Evolutionary conservation across 257 asterid species (phyloP).

Genomic region (Parsonsia alboflavescens): DNA sequence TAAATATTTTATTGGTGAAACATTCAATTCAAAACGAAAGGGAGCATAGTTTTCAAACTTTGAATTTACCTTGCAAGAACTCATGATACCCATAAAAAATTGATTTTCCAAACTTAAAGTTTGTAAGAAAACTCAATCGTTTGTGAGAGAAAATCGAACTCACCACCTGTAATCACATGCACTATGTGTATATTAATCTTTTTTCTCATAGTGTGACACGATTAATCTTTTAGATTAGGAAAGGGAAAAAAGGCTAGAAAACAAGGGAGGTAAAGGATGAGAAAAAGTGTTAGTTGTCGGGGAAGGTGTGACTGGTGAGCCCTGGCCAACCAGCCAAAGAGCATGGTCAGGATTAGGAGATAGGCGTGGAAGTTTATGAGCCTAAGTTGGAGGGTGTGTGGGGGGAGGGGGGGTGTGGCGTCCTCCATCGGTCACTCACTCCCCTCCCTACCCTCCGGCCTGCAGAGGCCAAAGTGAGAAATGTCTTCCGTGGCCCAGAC

Average conservation of each 20-base stretch:
- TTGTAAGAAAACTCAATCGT: too few relatives aligned
- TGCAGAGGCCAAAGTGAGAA: conserved; percentile 24
- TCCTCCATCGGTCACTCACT: not conserved
- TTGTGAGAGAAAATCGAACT: too few relatives aligned
- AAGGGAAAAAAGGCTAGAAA: not conserved
- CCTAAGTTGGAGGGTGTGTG: conserved; percentile 26
- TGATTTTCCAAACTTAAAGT: too few relatives aligned
- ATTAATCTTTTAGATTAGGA: not conserved
- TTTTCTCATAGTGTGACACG: not conserved
- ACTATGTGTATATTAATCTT: too few relatives aligned
- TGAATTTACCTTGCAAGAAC: too few relatives aligned
- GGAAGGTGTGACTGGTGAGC: conserved; percentile 28
- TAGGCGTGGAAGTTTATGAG: conserved; percentile 36
- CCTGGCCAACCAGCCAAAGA: conserved; percentile 46
- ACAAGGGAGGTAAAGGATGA: not conserved
- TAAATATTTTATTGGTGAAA: too few relatives aligned
- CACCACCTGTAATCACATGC: too few relatives aligned
- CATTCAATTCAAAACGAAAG: too few relatives aligned
- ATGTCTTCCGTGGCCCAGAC: conserved; percentile 48
- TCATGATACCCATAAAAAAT: too few relatives aligned
- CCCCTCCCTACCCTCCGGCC: not conserved
- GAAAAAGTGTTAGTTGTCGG: conserved; percentile 27
- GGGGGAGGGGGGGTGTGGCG: conserved; percentile 4
- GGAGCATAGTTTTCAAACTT: too few relatives aligned
- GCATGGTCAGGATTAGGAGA: conserved; percentile 32